phyloP scores from a whole-genome alignment of 768 basidiomycete species.

The Xanthoconium stramineum region DNA sequence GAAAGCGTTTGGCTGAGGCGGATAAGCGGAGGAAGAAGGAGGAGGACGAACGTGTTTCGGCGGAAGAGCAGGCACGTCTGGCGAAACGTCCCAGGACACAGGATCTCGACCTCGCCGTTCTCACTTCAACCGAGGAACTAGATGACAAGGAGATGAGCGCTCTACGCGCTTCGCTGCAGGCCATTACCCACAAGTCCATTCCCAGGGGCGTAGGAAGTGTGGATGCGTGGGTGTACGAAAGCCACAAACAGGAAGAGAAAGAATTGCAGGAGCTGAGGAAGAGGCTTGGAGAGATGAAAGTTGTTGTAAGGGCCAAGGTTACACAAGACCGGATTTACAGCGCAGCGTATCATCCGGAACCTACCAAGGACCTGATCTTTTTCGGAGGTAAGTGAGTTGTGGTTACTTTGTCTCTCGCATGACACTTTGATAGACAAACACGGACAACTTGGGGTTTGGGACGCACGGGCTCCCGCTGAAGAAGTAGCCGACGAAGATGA shows the following conservation, averaged over 20 bases:
- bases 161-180: conserved; percentile 45
- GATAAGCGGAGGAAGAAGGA: conserved; percentile 54
- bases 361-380: conserved; percentile 78
- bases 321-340: conserved; percentile 73
- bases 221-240: conserved; percentile 52
- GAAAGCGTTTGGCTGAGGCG: conserved; percentile 64
- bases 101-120: conserved; percentile 55
- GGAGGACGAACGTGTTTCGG: conserved; percentile 59
- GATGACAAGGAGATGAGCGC: conserved; percentile 42
- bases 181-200: conserved; percentile 34
- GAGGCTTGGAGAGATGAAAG: conserved; percentile 51
- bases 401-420: not conserved
- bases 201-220: conserved; percentile 40
- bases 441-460: conserved; percentile 83
- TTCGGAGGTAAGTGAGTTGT: conserved; percentile 59
- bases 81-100: conserved; percentile 69
- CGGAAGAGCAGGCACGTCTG: conserved; percentile 57
- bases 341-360: conserved; percentile 77
- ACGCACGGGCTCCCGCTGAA: conserved; percentile 67
- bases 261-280: conserved; percentile 54
- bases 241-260: conserved; percentile 43
- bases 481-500: conserved; percentile 67
- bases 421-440: conserved; percentile 63
- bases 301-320: conserved; percentile 80
- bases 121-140: conserved; percentile 49